Evolutionary conservation across 2,329 filamentous ascomycete species (phyloP).

Genomic region (Diplodia seriata): DNA sequence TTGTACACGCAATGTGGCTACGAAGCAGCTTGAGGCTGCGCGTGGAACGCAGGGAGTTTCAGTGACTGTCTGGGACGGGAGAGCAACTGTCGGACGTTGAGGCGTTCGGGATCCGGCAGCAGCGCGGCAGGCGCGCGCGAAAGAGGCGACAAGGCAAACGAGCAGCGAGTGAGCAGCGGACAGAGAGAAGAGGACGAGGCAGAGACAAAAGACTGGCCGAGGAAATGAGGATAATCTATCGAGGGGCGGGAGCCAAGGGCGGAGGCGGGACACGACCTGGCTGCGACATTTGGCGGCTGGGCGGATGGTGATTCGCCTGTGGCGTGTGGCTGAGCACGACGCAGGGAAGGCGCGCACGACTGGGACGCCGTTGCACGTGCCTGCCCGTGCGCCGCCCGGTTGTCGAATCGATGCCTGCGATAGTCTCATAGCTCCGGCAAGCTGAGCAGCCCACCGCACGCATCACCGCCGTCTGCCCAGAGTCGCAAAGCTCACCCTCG

Average conservation of each 20-base stretch:
- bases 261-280: neutral
- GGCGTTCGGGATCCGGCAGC: conserved; percentile 3
- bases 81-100: conserved; percentile 11
- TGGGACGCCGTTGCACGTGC: conserved; percentile 11
- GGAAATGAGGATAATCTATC: conserved; percentile 9
- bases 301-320: neutral
- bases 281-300: conserved; percentile 10
- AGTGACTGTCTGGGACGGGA: conserved; percentile 5
- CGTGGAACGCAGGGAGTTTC: conserved; percentile 20
- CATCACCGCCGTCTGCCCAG: conserved; percentile 5
- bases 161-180: neutral
- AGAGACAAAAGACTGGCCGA: neutral
- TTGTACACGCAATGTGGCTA: conserved; percentile 16
- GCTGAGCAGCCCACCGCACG: conserved; percentile 8
- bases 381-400: conserved; percentile 1
- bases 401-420: conserved; percentile 21
- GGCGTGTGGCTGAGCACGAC: conserved; percentile 1
- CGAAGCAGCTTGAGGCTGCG: conserved; percentile 3
- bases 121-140: neutral
- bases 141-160: neutral
- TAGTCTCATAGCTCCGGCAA: conserved; percentile 13
- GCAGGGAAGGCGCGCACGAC: conserved; percentile 18
- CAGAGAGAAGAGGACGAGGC: neutral
- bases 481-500: neutral
- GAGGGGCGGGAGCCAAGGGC: conserved; percentile 1